A percentile compares a stretch with the other conserved stretches of the same genome.
phyloP scores from a whole-genome alignment of 768 basidiomycete genomes.

The Lactifluus subvellereus region DNA sequence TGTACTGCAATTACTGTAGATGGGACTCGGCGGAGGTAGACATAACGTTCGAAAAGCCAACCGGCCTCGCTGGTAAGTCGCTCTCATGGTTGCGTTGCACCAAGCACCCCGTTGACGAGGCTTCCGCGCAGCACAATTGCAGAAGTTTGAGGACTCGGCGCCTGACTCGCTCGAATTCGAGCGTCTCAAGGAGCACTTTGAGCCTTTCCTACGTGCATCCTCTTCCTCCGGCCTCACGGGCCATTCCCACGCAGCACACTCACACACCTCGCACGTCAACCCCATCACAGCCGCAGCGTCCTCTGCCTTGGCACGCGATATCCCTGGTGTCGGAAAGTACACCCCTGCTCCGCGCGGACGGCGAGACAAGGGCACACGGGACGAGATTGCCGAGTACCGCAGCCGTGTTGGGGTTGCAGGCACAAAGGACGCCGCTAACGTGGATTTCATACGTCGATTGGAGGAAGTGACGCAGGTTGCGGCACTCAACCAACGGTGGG shows the following conservation, averaged over 20 bases:
- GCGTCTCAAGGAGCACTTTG: conserved; percentile 93
- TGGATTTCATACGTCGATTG: conserved; percentile 62
- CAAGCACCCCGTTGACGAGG: conserved; percentile 1
- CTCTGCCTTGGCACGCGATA: conserved; percentile 82
- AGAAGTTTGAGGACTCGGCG: conserved; percentile 82
- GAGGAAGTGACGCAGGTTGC: conserved; percentile 60
- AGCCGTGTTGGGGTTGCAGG: conserved; percentile 61
- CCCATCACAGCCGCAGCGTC: conserved; percentile 86
- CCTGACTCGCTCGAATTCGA: conserved; percentile 89
- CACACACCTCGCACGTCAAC: conserved; percentile 70
- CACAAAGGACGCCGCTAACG: conserved; percentile 54
- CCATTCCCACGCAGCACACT: conserved; percentile 44
- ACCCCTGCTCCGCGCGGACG: conserved; percentile 51
- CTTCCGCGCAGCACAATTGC: conserved; percentile 65
- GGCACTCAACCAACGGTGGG: conserved; percentile 74
- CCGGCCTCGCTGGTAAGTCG: conserved; percentile 80
- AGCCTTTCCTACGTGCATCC: conserved; percentile 85
- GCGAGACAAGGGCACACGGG: conserved; percentile 59
- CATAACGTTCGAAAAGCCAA: conserved; percentile 93
- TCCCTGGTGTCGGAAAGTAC: conserved; percentile 76
- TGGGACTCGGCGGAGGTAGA: conserved; percentile 94
- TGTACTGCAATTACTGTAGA: conserved; percentile 87
- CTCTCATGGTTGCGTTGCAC: not conserved
- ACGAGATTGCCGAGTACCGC: conserved; percentile 74
- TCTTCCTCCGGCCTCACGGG: conserved; percentile 59